phyloP scores from a whole-genome alignment of 2,329 filamentous ascomycete genomes.

The Neonectria faginata region DNA sequence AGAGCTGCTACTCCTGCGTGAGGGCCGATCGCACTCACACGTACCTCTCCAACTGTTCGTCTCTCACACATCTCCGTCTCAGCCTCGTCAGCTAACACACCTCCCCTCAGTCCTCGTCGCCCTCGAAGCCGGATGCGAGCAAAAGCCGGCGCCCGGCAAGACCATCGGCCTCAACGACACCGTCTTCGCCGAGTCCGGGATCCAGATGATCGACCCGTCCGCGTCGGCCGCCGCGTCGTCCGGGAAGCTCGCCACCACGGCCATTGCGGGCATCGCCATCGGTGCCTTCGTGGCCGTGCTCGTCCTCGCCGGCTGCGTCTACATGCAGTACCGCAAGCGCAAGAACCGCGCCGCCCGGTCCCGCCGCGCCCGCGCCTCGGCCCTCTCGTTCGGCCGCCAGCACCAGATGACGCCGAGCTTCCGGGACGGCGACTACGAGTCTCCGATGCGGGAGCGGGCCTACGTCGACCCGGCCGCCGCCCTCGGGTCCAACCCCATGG shows the following conservation, averaged over 20 bases:
- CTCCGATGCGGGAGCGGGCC: constrained; percentile 37
- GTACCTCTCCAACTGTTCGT: constrained; percentile 64
- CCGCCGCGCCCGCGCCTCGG: constrained; percentile 48
- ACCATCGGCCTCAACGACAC: constrained; percentile 58
- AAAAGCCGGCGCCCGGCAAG: constrained; percentile 55
- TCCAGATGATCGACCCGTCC: constrained; percentile 51
- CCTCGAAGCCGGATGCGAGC: constrained; percentile 63
- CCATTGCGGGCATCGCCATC: constrained; percentile 59
- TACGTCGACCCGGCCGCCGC: constrained; percentile 29
- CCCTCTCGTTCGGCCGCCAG: constrained; percentile 65
- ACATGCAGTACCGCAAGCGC: constrained; percentile 60
- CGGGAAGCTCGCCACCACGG: constrained; percentile 50
- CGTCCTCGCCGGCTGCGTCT: constrained; percentile 53
- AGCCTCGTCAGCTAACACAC: constrained; percentile 14
- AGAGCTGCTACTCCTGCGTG: constrained; percentile 61
- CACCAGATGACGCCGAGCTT: constrained; percentile 49
- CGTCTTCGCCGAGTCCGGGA: constrained; percentile 54
- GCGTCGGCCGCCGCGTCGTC: constrained; percentile 25
- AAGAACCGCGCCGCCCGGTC: constrained; percentile 47
- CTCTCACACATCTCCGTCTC: neutral
- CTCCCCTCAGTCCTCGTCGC: constrained; percentile 59
- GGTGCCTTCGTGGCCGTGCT: constrained; percentile 54
- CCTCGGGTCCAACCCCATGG: constrained; percentile 30
- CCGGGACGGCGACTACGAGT: constrained; percentile 19
- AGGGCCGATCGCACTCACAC: constrained; percentile 54